Conservation (phyloP, 768 basidiomycete genomes). For the Mycena vulgaris region DNA sequence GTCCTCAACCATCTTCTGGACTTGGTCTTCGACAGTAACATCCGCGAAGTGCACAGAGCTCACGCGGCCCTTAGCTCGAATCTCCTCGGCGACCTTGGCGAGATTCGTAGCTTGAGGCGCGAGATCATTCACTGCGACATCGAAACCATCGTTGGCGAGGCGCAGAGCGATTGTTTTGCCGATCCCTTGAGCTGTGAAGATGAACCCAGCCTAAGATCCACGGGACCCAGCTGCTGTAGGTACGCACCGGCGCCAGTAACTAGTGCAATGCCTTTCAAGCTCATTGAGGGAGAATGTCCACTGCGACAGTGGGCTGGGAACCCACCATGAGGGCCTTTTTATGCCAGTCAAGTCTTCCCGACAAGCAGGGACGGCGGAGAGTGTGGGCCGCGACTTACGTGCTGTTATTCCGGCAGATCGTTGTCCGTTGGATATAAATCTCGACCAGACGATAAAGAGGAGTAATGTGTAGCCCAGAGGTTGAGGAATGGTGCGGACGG, state of each 20-base stretch:
- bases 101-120: not conserved
- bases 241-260: slow-evolving; percentile 1
- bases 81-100: not conserved
- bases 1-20: not conserved
- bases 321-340: too few relatives aligned
- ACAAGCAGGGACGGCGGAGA: too few relatives aligned
- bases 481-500: too few relatives aligned
- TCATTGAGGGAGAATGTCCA: too few relatives aligned
- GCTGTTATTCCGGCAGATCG: too few relatives aligned
- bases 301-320: too few relatives aligned
- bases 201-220: not conserved
- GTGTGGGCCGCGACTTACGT: too few relatives aligned
- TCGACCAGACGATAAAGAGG: too few relatives aligned
- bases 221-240: not conserved
- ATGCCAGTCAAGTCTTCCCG: too few relatives aligned
- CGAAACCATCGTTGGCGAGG: slow-evolving; percentile 9
- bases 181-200: too few relatives aligned
- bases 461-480: too few relatives aligned
- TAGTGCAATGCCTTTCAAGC: not conserved
- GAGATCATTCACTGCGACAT: slow-evolving; percentile 2
- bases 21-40: not conserved
- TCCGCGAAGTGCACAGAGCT: slow-evolving; percentile 6
- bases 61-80: not conserved
- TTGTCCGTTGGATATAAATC: too few relatives aligned
- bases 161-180: slow-evolving; percentile 3